phyloP scores from a whole-genome alignment of 1,284 basidiomycete genomes.

The Peniophora sp. region DNA sequence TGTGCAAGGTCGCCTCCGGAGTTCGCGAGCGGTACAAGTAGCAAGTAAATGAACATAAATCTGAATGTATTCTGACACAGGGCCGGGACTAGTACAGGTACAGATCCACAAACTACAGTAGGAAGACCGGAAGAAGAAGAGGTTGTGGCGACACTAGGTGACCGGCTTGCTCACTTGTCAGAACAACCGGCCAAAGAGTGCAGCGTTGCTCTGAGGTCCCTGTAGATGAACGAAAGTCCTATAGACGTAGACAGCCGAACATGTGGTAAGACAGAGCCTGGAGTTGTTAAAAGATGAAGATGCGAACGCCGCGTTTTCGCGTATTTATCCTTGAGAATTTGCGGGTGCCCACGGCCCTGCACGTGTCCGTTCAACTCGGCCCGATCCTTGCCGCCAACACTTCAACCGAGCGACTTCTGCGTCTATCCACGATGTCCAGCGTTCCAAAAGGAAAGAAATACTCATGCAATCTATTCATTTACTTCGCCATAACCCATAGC shows the following conservation, averaged over 20 bases:
- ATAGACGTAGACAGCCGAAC: slow-evolving; percentile 31
- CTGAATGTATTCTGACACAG: too few species aligned
- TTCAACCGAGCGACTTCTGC: slow-evolving; percentile 1
- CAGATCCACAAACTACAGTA: too few species aligned
- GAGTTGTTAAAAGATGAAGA: slow-evolving; percentile 60
- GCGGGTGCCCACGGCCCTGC: too few species aligned
- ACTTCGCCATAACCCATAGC: too few species aligned
- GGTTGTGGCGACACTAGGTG: slow-evolving; percentile 58
- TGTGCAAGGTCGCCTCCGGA: too few species aligned
- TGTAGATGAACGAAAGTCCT: slow-evolving; percentile 42
- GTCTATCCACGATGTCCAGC: slow-evolving; percentile 2
- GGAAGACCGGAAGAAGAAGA: too few species aligned
- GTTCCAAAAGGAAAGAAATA: not conserved
- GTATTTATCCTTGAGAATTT: slow-evolving; percentile 4
- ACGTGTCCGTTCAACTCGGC: slow-evolving; percentile 21
- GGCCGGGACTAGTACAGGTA: too few species aligned
- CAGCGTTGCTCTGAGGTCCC: slow-evolving; percentile 48
- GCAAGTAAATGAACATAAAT: too few species aligned
- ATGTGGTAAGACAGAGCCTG: slow-evolving; percentile 51
- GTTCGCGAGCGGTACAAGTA: too few species aligned
- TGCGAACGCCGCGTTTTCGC: not conserved
- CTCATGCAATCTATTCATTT: too few species aligned
- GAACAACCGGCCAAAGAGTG: slow-evolving; percentile 60
- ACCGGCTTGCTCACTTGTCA: slow-evolving; percentile 41
- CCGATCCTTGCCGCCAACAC: too few species aligned